Conservation (phyloP, 208 protist species). For the Crithidia bombi region DNA sequence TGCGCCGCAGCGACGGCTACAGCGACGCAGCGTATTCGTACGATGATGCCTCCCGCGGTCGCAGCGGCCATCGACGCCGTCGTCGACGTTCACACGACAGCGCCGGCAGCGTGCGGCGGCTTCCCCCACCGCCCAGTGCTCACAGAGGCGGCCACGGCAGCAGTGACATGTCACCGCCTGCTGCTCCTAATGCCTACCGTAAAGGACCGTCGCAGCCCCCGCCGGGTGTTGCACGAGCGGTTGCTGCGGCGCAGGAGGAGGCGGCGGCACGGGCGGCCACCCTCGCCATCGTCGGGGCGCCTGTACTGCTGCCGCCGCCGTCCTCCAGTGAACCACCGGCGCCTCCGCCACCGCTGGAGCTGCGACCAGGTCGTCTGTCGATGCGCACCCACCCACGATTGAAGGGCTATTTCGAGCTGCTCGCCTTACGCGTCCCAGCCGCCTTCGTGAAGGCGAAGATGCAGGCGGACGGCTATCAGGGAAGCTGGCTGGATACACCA, state of each 20-base stretch:
- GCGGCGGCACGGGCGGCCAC: slow-evolving; percentile 23
- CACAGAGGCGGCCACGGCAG: neutral
- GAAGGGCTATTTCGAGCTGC: slow-evolving; percentile 71
- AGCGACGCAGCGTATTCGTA: slow-evolving; percentile 19
- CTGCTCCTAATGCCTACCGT: slow-evolving; percentile 14
- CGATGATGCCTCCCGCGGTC: neutral
- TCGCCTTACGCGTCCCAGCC: slow-evolving; percentile 51
- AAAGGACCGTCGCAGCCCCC: slow-evolving; percentile 23
- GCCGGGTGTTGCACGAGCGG: slow-evolving; percentile 16
- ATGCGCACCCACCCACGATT: slow-evolving; percentile 62
- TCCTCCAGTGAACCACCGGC: slow-evolving; percentile 29
- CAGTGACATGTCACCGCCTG: neutral
- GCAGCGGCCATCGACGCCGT: slow-evolving; percentile 1
- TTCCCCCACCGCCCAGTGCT: neutral
- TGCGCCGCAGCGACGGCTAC: neutral
- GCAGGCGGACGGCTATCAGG: slow-evolving; percentile 55
- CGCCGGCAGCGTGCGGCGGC: neutral
- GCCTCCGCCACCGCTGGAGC: slow-evolving; percentile 49
- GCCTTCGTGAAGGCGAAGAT: slow-evolving; percentile 63
- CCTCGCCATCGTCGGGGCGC: slow-evolving; percentile 22
- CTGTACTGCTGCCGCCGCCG: slow-evolving; percentile 26
- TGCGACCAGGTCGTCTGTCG: slow-evolving; percentile 27
- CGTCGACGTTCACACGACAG: neutral
- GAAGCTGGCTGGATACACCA: slow-evolving; percentile 69
- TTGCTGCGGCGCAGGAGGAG: slow-evolving; percentile 15